Conservation (phyloP, 2,329 filamentous ascomycete genomes). For the Trichoderma atroviride region DNA sequence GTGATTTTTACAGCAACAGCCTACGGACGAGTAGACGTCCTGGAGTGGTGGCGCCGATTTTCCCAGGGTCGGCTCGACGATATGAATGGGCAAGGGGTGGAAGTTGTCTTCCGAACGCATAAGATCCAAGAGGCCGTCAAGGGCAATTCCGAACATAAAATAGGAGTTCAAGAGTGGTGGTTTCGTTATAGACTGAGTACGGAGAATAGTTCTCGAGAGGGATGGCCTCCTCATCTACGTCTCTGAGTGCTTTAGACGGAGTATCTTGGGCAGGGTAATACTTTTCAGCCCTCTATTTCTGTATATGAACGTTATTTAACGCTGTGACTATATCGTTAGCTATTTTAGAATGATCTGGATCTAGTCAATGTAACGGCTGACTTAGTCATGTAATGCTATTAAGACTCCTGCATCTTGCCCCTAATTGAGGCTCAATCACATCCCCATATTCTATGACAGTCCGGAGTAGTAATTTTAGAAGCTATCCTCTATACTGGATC, state of each 20-base stretch:
- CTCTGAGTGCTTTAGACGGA: conserved; percentile 48
- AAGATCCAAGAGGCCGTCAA: conserved; percentile 95
- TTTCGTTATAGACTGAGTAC: conserved; percentile 79
- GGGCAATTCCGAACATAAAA: conserved; percentile 74
- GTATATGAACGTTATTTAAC: neutral
- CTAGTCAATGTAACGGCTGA: neutral
- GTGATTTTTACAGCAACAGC: conserved; percentile 86
- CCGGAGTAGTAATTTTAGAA: neutral
- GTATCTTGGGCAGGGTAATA: neutral
- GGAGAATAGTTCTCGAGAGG: conserved; percentile 78
- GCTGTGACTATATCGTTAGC: neutral
- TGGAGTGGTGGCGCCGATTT: conserved; percentile 90
- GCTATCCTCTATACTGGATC: neutral
- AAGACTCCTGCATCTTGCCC: neutral
- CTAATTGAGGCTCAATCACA: neutral
- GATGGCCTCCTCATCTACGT: conserved; percentile 84
- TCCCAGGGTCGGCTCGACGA: conserved; percentile 57
- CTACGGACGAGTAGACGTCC: conserved; percentile 78
- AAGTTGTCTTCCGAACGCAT: conserved; percentile 91
- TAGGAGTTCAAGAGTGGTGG: conserved; percentile 84
- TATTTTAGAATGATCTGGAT: neutral
- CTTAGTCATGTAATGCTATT: neutral
- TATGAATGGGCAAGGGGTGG: conserved; percentile 60
- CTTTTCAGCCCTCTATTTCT: neutral
- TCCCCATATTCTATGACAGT: neutral